Evolutionary conservation across 2,329 filamentous ascomycete species (phyloP).

Genomic region (Hirsutella minnesotensis): DNA sequence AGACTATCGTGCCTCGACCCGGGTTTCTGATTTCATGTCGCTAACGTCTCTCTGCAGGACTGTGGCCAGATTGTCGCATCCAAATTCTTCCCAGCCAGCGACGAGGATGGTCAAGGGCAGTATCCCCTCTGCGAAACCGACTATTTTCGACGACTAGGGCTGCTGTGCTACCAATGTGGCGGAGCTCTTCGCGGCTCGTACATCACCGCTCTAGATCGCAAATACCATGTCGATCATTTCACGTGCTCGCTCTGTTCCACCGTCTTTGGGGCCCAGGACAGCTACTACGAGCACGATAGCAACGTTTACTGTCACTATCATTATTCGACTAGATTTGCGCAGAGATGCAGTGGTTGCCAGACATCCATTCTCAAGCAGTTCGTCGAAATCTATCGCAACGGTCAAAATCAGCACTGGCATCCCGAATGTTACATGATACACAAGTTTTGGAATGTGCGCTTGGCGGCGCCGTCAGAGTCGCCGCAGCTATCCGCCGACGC

Average conservation of each 20-base stretch:
- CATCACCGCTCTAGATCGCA: slow-evolving; percentile 92
- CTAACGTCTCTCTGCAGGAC: slow-evolving; percentile 45
- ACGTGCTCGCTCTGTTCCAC: slow-evolving; percentile 95
- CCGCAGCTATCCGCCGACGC: slow-evolving; percentile 28
- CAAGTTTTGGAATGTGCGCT: slow-evolving; percentile 97
- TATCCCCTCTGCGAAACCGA: slow-evolving; percentile 97
- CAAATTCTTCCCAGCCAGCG: slow-evolving; percentile 96
- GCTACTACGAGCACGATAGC: slow-evolving; percentile 96
- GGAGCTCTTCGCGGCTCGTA: slow-evolving; percentile 91
- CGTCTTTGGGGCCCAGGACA: slow-evolving; percentile 96
- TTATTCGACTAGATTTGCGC: slow-evolving; percentile 94
- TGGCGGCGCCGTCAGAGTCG: slow-evolving; percentile 50
- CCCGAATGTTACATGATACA: slow-evolving; percentile 99
- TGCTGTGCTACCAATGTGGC: slow-evolving; percentile 86
- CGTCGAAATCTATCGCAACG: slow-evolving; percentile 96
- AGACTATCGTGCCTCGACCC: background rate
- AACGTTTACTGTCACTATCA: slow-evolving; percentile 98
- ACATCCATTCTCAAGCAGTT: slow-evolving; percentile 98
- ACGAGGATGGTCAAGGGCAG: slow-evolving; percentile 72
- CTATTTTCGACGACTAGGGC: slow-evolving; percentile 84
- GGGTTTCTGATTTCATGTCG: background rate
- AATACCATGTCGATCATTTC: slow-evolving; percentile 98
- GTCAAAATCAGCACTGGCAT: slow-evolving; percentile 98
- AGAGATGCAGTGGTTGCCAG: slow-evolving; percentile 91
- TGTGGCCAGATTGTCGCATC: slow-evolving; percentile 95